Conservation (phyloP, 2,329 filamentous ascomycete species). For the Blastomyces emzantsi region DNA sequence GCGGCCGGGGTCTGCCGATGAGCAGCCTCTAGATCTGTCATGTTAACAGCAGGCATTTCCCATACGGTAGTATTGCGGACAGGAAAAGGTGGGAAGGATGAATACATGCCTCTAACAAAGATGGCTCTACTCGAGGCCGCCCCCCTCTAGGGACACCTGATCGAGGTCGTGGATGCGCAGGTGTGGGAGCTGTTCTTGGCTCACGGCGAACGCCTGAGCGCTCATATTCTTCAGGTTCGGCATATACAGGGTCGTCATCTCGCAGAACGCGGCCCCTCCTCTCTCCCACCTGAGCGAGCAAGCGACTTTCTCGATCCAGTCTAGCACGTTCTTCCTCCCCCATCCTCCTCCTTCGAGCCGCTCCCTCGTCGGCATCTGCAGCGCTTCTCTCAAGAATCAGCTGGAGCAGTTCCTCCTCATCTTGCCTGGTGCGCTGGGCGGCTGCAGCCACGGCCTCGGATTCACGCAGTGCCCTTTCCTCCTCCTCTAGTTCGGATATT, state of each 20-base stretch:
- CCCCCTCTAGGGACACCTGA: neutral
- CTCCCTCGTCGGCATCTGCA: conserved; percentile 9
- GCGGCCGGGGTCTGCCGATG: neutral
- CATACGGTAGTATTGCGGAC: neutral
- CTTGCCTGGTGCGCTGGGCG: neutral
- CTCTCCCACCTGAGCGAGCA: neutral
- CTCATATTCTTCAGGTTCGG: neutral
- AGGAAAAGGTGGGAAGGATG: neutral
- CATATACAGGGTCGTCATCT: neutral
- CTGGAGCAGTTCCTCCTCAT: conserved; percentile 7
- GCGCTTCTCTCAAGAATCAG: conserved; percentile 9
- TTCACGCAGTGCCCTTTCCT: conserved; percentile 8
- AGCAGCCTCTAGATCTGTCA: neutral
- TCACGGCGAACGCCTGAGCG: neutral
- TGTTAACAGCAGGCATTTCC: neutral
- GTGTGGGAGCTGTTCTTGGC: neutral
- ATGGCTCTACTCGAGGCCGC: neutral
- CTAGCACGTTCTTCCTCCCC: conserved; percentile 9
- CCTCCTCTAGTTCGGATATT: neutral
- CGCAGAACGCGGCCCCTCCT: neutral
- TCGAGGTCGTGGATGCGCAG: neutral
- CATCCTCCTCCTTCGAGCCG: conserved; percentile 2
- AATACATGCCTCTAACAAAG: neutral
- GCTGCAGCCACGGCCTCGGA: conserved; percentile 11
- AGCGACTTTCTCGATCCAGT: conserved; percentile 7